Evolutionary conservation across 2,329 filamentous ascomycete species (phyloP).

Genomic region (Talaromyces sp.): DNA sequence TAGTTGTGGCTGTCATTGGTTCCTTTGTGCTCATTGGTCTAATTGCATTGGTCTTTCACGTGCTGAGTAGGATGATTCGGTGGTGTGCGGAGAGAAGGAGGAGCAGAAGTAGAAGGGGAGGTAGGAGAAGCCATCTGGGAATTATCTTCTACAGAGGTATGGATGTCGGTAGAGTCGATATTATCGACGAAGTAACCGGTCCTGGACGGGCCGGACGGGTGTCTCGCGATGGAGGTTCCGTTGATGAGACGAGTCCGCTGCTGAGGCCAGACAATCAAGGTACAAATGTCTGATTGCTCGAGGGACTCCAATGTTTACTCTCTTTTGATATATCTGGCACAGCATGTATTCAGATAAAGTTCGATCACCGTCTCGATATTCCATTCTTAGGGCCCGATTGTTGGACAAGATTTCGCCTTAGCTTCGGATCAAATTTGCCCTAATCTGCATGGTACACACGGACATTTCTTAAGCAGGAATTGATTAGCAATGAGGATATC

Average conservation of each 20-base stretch:
- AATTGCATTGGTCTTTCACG: conserved; percentile 21
- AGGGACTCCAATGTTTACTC: not conserved
- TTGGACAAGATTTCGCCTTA: not conserved
- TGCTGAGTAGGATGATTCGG: conserved; percentile 18
- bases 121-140: conserved; percentile 11
- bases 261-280: conserved; percentile 2
- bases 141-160: conserved; percentile 14
- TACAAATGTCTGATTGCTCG: not conserved
- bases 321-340: not conserved
- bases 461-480: not conserved
- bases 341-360: too few species aligned
- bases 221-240: not conserved
- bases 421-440: not conserved
- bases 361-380: not conserved
- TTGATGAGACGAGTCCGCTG: conserved; percentile 17
- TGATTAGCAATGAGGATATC: too few species aligned
- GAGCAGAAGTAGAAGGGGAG: conserved; percentile 16
- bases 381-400: not conserved
- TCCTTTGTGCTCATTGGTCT: conserved; percentile 28
- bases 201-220: not conserved
- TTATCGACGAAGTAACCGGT: not conserved
- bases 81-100: conserved; percentile 10
- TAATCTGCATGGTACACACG: not conserved
- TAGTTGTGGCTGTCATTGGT: conserved; percentile 30
- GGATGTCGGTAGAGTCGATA: conserved; percentile 5